Evolutionary conservation across 225 moss, liverwort and hornwort species (phyloP).

Genomic region (Pleurozium schreberi): DNA sequence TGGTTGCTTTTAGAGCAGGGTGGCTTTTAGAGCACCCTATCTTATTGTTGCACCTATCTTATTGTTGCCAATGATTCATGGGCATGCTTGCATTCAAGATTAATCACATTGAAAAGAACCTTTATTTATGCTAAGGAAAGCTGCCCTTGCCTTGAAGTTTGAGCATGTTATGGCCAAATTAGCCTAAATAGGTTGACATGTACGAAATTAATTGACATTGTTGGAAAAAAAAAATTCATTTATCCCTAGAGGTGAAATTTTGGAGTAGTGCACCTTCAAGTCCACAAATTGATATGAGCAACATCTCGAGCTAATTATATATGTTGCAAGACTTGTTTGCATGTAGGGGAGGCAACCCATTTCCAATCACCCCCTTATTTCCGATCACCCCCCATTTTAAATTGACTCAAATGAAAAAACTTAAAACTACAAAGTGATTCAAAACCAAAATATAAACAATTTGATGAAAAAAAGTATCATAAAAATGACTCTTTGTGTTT

Average conservation of each 20-base stretch:
- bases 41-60: not conserved
- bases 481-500: too few relatives aligned
- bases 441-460: too few relatives aligned
- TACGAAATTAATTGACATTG: fast-evolving
- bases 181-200: not conserved
- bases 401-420: too few relatives aligned
- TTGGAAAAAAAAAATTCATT: too few relatives aligned
- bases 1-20: too few relatives aligned
- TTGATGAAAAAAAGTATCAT: too few relatives aligned
- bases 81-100: not conserved
- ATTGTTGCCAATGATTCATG: not conserved
- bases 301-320: not conserved
- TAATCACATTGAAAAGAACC: not conserved
- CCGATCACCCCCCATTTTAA: too few relatives aligned
- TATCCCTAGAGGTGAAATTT: not conserved
- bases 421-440: too few relatives aligned
- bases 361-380: too few relatives aligned
- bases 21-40: not conserved
- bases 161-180: not conserved
- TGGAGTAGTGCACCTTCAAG: not conserved
- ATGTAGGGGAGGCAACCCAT: too few relatives aligned
- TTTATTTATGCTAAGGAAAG: not conserved
- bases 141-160: not conserved
- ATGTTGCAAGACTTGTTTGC: not conserved
- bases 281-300: not conserved